phyloP scores from a whole-genome alignment of 805 yeast species.

The Wickerhamomyces hampshirensis region DNA sequence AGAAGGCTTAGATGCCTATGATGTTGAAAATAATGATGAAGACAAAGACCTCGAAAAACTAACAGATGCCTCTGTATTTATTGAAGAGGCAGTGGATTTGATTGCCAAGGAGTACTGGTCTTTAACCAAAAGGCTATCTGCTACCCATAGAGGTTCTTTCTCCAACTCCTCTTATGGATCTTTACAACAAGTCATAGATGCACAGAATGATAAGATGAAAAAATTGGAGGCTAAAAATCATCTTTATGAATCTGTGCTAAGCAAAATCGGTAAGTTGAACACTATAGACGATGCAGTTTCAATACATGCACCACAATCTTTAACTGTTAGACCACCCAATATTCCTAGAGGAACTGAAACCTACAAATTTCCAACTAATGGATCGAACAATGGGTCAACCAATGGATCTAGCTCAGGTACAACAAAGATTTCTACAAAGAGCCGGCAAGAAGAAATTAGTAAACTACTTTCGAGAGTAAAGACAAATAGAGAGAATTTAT shows the following conservation, averaged over 20 bases:
- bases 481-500: background rate
- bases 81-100: conserved; percentile 16
- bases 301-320: no score
- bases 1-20: conserved; percentile 4
- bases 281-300: background rate
- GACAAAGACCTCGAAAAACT: conserved; percentile 8
- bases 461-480: conserved; percentile 3
- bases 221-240: conserved; percentile 5
- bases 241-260: conserved; percentile 9
- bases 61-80: conserved; percentile 10
- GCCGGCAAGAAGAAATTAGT: conserved; percentile 4
- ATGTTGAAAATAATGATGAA: background rate
- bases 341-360: background rate
- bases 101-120: conserved; percentile 13
- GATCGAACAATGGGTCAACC: background rate
- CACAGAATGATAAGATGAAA: conserved; percentile 6
- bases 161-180: conserved; percentile 5
- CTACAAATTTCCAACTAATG: no score
- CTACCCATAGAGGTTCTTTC: conserved; percentile 5
- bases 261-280: conserved; percentile 1
- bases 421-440: conserved; percentile 2
- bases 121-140: conserved; percentile 6
- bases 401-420: background rate
- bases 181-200: conserved; percentile 11
- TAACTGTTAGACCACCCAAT: no score